These are phyloP conservation scores for Falciphora oryzae DNA, from an alignment of 2,329 filamentous ascomycete genomes.

Conservation along the genomic window DNA sequence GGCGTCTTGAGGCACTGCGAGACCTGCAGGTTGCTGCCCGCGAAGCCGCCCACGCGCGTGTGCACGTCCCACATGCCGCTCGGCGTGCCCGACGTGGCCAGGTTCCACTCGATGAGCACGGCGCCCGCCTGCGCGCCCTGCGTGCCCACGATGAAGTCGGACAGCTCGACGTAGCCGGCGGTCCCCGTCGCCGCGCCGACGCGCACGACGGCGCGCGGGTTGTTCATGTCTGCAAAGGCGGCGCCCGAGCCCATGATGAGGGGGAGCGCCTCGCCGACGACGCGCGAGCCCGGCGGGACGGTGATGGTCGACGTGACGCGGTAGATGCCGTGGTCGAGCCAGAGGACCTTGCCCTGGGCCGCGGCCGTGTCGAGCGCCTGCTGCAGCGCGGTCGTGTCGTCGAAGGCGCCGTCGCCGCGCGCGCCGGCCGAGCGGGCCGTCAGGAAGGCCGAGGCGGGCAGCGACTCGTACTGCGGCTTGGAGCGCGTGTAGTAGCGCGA, in stretches of 20 bases:
- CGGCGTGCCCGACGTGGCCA: conserved; percentile 39
- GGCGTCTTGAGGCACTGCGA: conserved; percentile 57
- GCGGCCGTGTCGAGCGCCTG: conserved; percentile 46
- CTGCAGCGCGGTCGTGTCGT: conserved; percentile 57
- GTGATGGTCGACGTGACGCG: conserved; percentile 40
- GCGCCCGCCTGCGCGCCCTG: conserved; percentile 61
- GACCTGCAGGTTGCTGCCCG: conserved; percentile 61
- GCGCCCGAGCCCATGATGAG: conserved; percentile 49
- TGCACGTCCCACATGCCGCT: conserved; percentile 69
- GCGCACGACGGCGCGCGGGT: conserved; percentile 58
- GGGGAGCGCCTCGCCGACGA: conserved; percentile 53
- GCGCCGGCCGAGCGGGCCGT: conserved; percentile 29
- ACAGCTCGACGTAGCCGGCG: conserved; percentile 59
- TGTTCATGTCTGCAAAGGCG: conserved; percentile 51
- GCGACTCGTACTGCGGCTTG: conserved; percentile 65
- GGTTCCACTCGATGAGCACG: conserved; percentile 66
- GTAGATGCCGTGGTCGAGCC: conserved; percentile 53
- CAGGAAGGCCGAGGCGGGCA: conserved; percentile 53
- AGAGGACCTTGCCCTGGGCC: conserved; percentile 42
- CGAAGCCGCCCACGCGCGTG: conserved; percentile 65
- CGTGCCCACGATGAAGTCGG: conserved; percentile 66
- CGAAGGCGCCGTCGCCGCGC: conserved; percentile 47
- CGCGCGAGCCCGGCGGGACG: conserved; percentile 38
- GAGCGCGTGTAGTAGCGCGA: conserved; percentile 54
- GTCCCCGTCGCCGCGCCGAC: conserved; percentile 53